These are phyloP conservation scores for Coffea humblotiana DNA, from an alignment of 305 asterid species.

Conservation along the genomic window DNA sequence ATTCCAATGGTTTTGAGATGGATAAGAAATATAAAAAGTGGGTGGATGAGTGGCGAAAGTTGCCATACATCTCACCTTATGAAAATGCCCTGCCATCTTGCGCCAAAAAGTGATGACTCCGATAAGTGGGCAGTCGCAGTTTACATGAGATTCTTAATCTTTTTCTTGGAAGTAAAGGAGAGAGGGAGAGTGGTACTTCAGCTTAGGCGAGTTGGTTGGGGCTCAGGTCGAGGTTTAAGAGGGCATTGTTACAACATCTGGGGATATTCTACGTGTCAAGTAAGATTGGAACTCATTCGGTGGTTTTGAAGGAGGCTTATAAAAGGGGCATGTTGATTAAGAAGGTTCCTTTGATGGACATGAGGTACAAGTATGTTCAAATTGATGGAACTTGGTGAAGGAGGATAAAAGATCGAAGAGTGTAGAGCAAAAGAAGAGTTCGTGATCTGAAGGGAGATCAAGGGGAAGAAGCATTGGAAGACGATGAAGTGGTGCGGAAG, in stretches of 20 bases:
- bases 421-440: conserved; percentile 31
- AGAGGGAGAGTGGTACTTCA: conserved; percentile 60
- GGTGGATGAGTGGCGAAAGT: conserved; percentile 89
- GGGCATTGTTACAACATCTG: conserved; percentile 70
- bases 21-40: conserved; percentile 84
- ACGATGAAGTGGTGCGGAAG: conserved; percentile 24
- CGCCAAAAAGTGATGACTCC: conserved; percentile 55
- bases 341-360: conserved; percentile 61
- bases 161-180: conserved; percentile 77
- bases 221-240: conserved; percentile 75
- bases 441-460: conserved; percentile 32
- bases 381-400: conserved; percentile 55
- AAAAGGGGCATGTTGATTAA: conserved; percentile 67
- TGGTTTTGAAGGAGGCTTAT: conserved; percentile 73
- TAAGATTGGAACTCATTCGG: conserved; percentile 68
- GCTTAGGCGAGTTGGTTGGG: conserved; percentile 78
- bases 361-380: conserved; percentile 65
- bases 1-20: conserved; percentile 72
- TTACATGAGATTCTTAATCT: conserved; percentile 79
- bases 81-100: conserved; percentile 57
- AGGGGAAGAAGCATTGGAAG: conserved; percentile 18
- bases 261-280: conserved; percentile 81
- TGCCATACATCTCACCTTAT: conserved; percentile 86
- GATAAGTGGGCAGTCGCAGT: conserved; percentile 83
- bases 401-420: conserved; percentile 41